Conservation (phyloP, 352 stramenopile species). For the Albugo candida region DNA sequence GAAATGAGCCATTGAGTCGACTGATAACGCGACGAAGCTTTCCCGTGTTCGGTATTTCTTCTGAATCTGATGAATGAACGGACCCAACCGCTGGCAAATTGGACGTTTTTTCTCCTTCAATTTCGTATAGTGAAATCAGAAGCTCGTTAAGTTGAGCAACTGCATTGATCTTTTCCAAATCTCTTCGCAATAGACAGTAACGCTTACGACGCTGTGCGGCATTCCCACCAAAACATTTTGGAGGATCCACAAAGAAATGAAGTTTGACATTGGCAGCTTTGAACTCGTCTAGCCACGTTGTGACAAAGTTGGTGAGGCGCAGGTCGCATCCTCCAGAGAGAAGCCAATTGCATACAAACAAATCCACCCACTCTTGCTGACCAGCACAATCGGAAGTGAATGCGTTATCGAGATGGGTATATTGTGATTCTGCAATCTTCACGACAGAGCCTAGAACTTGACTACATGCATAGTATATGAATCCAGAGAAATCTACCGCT, state of each 20-base stretch:
- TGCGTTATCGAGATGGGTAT: neutral
- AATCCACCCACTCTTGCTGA: constrained; percentile 12
- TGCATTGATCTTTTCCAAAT: constrained; percentile 21
- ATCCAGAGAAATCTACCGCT: constrained; percentile 63
- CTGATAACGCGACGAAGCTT: constrained; percentile 16
- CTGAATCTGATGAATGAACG: constrained; percentile 6
- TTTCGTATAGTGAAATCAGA: constrained; percentile 12
- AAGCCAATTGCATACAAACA: neutral
- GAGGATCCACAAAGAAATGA: constrained; percentile 52
- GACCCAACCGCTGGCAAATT: neutral
- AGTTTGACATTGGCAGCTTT: constrained; percentile 20
- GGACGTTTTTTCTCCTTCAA: too few species aligned
- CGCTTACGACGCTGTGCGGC: constrained; percentile 27
- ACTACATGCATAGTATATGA: constrained; percentile 54
- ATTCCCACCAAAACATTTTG: constrained; percentile 45
- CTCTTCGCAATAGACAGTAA: constrained; percentile 28
- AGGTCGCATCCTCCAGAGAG: neutral
- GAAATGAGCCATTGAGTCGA: constrained; percentile 35
- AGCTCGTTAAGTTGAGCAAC: constrained; percentile 19
- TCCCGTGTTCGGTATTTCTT: constrained; percentile 6
- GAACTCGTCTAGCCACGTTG: constrained; percentile 17
- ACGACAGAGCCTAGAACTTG: constrained; percentile 25
- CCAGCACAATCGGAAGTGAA: constrained; percentile 15
- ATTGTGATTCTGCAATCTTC: neutral
- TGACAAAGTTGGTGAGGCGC: constrained; percentile 27